Percentiles rank a stretch among this genome's conserved stretches.
Conservation (phyloP, 495 filamentous ascomycete species). For the Penicillium nucicola region DNA sequence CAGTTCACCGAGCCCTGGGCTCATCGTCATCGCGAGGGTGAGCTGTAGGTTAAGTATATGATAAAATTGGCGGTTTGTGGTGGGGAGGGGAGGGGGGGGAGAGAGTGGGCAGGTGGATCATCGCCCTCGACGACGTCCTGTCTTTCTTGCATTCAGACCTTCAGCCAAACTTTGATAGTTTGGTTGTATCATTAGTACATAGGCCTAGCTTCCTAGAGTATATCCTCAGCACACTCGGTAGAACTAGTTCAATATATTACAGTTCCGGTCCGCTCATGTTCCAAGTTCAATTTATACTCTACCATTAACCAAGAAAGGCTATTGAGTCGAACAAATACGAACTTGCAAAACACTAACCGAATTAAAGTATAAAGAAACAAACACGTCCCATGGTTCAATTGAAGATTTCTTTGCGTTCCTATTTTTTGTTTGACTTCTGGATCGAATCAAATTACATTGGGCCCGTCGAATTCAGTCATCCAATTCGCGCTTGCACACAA, state of each 20-base stretch:
- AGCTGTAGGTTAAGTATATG: slow-evolving; percentile 11
- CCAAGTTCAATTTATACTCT: not conserved
- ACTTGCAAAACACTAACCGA: not conserved
- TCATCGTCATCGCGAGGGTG: slow-evolving; percentile 16
- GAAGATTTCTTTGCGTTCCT: slow-evolving; percentile 20
- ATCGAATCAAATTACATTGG: slow-evolving; percentile 39
- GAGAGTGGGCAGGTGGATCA: not conserved
- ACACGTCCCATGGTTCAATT: slow-evolving; percentile 10
- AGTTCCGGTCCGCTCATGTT: not conserved
- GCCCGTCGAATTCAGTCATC: slow-evolving; percentile 27
- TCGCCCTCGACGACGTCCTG: not conserved
- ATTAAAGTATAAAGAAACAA: not conserved
- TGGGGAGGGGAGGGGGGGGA: no score
- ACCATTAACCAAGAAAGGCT: no score
- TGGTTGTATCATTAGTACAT: slow-evolving; percentile 10
- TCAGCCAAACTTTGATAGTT: not conserved
- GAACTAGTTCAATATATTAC: not conserved
- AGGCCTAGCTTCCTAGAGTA: not conserved
- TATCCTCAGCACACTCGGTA: not conserved
- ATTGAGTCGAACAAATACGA: no score
- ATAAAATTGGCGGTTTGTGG: not conserved
- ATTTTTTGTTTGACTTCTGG: slow-evolving; percentile 32
- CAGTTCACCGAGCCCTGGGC: slow-evolving; percentile 9
- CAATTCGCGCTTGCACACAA: slow-evolving; percentile 31
- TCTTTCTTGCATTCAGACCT: not conserved